Conservation (phyloP, 495 filamentous ascomycete genomes). For the Xylaria castorea region DNA sequence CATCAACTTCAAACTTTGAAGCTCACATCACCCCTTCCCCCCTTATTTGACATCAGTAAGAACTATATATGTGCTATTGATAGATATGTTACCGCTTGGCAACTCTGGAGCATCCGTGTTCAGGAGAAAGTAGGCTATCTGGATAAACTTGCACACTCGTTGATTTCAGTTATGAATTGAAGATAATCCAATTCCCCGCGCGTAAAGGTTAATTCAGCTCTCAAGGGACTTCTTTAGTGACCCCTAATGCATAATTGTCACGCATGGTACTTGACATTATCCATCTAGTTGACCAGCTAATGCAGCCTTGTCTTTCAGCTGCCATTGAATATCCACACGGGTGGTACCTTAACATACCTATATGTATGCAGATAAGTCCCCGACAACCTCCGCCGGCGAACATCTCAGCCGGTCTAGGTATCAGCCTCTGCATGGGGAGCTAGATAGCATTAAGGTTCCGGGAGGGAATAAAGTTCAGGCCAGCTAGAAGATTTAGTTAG, state of each 20-base stretch:
- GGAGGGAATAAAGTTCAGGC: not conserved
- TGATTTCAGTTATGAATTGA: constrained; percentile 7
- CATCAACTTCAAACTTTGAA: constrained; percentile 15
- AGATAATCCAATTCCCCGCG: not conserved
- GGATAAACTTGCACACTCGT: not conserved
- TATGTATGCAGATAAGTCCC: not conserved
- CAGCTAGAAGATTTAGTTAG: not conserved
- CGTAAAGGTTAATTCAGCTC: not conserved
- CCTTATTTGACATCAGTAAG: constrained; percentile 7
- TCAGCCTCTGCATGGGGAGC: not conserved
- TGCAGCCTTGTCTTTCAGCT: constrained; percentile 5
- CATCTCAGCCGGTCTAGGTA: not conserved
- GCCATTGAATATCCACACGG: not conserved
- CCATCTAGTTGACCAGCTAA: not conserved
- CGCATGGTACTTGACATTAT: not conserved
- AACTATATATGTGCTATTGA: constrained; percentile 20
- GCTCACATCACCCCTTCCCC: not conserved
- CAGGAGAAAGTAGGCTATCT: not conserved
- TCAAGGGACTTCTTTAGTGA: not conserved
- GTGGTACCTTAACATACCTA: not conserved
- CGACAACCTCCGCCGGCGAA: not conserved
- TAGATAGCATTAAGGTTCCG: not conserved
- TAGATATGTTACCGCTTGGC: not conserved
- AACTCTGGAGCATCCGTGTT: not conserved
- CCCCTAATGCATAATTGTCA: not conserved